Evolutionary conservation across 345 rosid species (phyloP), one percentile per base, ranked within the genome.

Genomic region (Streptanthus diversifolius): DNA sequence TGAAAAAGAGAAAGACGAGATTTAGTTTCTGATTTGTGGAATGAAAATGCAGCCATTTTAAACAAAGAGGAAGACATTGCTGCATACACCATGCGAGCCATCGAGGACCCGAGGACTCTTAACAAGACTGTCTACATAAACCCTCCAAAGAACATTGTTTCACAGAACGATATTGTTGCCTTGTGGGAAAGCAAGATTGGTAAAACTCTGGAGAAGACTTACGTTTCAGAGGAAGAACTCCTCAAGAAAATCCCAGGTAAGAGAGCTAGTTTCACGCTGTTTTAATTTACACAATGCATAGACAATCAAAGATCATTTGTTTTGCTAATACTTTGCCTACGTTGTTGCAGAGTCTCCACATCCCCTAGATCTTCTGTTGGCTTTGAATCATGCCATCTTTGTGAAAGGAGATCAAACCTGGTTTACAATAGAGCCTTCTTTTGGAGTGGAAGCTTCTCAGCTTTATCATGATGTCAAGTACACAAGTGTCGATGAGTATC

Each of bases 141-240:
- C 59, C 92, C 90, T 36, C 84, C 86, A 1, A 74, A 51, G 71
- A 87, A 89, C 76, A 77, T 70, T 4, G 69, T 72, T 73, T 81
- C 91, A 0, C 82, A 83, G 77, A 83, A 85, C 39, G 87, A 90
- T 5, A 70, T 87, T 3, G 81, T 84, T 3, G 71, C 86, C 27
- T 29, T 87, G 75, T 90, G 93, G 96, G 96, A 90, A 82, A 85
- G 78, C 78, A 90, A 83, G 74, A 86, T 87, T 13, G 85, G 85
- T 37, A 87, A 72, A 64, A 82, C 81, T 41, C 81, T 86, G 12
- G 85, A 86, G 65, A 86, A 75, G 73, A 73, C 51, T 48, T 80
- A 82, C 25, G 43, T 86, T 73, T 68, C 85, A 10, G 88, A 87
- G 78, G 92, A 87, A 63, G 73, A 85, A 55, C 40, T 86, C 35